Percentiles rank a stretch among this genome's conserved stretches.
phyloP scores from a whole-genome alignment of 2,329 filamentous ascomycete genomes.

The Alternaria metachromatica region DNA sequence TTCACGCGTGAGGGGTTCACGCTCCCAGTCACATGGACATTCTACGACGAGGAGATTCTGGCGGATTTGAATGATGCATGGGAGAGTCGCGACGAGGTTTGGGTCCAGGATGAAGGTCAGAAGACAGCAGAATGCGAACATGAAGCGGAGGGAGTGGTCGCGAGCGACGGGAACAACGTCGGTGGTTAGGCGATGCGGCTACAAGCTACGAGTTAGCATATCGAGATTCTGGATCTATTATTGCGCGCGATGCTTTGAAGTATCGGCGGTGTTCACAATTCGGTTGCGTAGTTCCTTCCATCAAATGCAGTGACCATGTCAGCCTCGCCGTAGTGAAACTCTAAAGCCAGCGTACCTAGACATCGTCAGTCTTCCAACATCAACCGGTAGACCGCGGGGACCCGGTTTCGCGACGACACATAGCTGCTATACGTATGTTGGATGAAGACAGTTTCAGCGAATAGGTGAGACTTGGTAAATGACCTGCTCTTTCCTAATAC shows the following conservation, averaged over 20 bases:
- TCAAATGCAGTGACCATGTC: neutral
- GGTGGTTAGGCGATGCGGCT: neutral
- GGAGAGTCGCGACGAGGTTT: neutral
- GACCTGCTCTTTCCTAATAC: neutral
- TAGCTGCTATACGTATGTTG: neutral
- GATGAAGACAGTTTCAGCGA: neutral
- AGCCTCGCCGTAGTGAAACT: neutral
- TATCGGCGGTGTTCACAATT: neutral
- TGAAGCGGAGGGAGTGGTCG: neutral
- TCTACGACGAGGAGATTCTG: neutral
- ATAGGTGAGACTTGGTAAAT: neutral
- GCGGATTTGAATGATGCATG: neutral
- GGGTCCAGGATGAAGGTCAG: neutral
- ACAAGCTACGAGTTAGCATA: accelerated
- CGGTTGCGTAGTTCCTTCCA: neutral
- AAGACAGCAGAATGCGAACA: too few species aligned
- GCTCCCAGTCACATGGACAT: neutral
- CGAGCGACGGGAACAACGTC: neutral
- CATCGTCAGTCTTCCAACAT: neutral
- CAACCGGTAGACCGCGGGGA: conserved; percentile 1
- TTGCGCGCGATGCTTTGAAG: neutral
- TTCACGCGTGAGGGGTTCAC: neutral
- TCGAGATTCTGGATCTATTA: neutral
- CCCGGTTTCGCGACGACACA: neutral
- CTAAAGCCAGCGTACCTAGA: neutral